These are phyloP conservation scores for Aspergillus pseudoglaucus DNA, from an alignment of 2,329 filamentous ascomycete genomes.

Conservation along the genomic window DNA sequence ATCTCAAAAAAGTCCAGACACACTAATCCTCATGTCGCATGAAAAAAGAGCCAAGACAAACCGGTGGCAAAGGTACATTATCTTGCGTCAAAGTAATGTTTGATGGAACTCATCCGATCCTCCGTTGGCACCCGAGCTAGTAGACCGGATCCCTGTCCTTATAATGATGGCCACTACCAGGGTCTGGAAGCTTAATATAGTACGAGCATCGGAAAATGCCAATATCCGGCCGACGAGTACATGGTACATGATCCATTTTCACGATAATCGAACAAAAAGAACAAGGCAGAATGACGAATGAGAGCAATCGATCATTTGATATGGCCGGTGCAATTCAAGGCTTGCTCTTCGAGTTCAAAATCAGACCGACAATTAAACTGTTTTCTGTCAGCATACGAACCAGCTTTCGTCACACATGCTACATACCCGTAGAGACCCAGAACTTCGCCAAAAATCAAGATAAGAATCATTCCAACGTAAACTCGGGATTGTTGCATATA, in stretches of 20 bases:
- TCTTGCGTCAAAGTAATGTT: no score
- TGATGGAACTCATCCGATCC: no score
- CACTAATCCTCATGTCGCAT: no score
- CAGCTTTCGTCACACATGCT: background rate
- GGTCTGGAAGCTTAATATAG: no score
- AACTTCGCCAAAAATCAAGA: slow-evolving; percentile 97
- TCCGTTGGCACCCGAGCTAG: no score
- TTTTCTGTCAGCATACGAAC: slow-evolving; percentile 13
- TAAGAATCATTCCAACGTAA: slow-evolving; percentile 97
- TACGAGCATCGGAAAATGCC: no score
- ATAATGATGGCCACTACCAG: no score
- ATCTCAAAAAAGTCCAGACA: no score
- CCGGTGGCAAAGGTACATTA: no score
- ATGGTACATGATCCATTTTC: background rate
- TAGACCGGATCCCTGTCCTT: no score
- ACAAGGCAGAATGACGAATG: background rate
- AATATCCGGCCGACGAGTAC: no score
- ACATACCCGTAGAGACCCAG: slow-evolving; percentile 89
- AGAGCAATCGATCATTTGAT: background rate
- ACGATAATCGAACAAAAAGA: background rate
- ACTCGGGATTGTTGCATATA: slow-evolving; percentile 96
- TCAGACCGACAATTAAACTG: slow-evolving; percentile 85
- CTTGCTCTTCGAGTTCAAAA: slow-evolving; percentile 78
- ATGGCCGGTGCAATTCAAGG: slow-evolving; percentile 43
- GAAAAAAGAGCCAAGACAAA: no score